phyloP scores from a whole-genome alignment of 1,139 yeast genomes.

The Blastobotrys indianensis region DNA sequence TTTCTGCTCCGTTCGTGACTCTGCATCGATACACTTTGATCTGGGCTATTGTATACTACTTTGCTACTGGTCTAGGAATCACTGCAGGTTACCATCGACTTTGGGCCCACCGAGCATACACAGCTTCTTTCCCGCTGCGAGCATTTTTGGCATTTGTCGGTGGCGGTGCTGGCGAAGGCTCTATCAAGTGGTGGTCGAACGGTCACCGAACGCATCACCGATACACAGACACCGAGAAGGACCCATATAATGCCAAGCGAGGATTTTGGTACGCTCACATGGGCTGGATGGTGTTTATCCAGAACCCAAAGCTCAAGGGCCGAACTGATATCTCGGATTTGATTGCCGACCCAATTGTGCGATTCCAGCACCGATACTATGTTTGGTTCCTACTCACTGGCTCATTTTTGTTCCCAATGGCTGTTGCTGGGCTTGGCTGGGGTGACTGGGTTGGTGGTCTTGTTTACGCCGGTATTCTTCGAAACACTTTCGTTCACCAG shows the following conservation, averaged over 20 bases:
- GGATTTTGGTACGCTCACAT: slow-evolving; percentile 95
- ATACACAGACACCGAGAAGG: slow-evolving; percentile 93
- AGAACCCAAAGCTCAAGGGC: slow-evolving; percentile 91
- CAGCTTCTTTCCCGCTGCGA: slow-evolving; percentile 65
- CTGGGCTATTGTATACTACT: slow-evolving; percentile 59
- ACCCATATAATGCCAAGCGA: slow-evolving; percentile 93
- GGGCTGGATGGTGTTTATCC: slow-evolving; percentile 95
- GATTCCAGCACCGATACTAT: slow-evolving; percentile 92
- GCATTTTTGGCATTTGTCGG: slow-evolving; percentile 78
- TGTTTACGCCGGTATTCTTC: slow-evolving; percentile 81
- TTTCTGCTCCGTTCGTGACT: slow-evolving; percentile 48
- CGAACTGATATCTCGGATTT: slow-evolving; percentile 94
- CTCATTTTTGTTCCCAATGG: slow-evolving; percentile 69
- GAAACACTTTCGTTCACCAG: slow-evolving; percentile 84
- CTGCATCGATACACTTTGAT: slow-evolving; percentile 55
- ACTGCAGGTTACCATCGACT: slow-evolving; percentile 93
- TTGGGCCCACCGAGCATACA: slow-evolving; percentile 86
- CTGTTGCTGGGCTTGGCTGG: slow-evolving; percentile 75
- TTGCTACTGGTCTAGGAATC: slow-evolving; percentile 76
- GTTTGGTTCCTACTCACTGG: slow-evolving; percentile 56
- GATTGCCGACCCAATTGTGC: slow-evolving; percentile 82
- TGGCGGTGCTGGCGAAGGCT: slow-evolving; percentile 94
- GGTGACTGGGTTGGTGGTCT: slow-evolving; percentile 92
- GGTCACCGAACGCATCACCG: slow-evolving; percentile 97
- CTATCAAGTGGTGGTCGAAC: slow-evolving; percentile 98